These are phyloP conservation scores for Clarireedia monteithiana DNA, from an alignment of 2,329 filamentous ascomycete genomes.

Conservation along the genomic window DNA sequence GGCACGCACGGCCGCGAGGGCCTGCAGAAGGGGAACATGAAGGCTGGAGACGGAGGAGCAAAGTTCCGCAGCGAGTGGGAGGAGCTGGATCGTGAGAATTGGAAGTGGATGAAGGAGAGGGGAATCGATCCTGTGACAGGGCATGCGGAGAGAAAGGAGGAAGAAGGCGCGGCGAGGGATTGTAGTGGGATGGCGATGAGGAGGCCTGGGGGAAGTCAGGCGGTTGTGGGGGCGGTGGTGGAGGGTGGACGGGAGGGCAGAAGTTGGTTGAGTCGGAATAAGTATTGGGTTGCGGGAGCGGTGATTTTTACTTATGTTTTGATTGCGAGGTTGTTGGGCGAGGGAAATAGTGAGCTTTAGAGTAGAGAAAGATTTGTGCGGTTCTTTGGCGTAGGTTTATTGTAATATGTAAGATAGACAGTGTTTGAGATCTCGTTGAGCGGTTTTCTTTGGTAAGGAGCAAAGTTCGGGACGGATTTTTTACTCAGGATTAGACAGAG, in stretches of 20 bases:
- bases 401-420: background rate
- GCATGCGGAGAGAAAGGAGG: conserved; percentile 44
- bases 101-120: conserved; percentile 81
- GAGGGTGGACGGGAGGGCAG: conserved; percentile 73
- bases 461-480: background rate
- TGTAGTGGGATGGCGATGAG: conserved; percentile 55
- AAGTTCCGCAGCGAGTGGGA: conserved; percentile 89
- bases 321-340: conserved; percentile 60
- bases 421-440: background rate
- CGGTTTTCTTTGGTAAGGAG: background rate
- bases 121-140: conserved; percentile 74
- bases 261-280: conserved; percentile 75
- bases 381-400: background rate
- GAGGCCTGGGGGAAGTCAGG: conserved; percentile 50
- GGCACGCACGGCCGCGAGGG: conserved; percentile 28
- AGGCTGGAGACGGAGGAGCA: conserved; percentile 82
- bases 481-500: too few species aligned
- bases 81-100: conserved; percentile 82
- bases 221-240: conserved; percentile 56
- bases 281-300: conserved; percentile 62
- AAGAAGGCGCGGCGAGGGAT: conserved; percentile 39
- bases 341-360: conserved; percentile 11
- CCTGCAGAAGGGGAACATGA: conserved; percentile 67
- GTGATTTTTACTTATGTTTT: conserved; percentile 77
- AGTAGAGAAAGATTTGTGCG: background rate